Evolutionary conservation across 2,329 filamentous ascomycete genomes (phyloP), one percentile per base, ranked within the genome.

Genomic region (Coniella vitis): DNA sequence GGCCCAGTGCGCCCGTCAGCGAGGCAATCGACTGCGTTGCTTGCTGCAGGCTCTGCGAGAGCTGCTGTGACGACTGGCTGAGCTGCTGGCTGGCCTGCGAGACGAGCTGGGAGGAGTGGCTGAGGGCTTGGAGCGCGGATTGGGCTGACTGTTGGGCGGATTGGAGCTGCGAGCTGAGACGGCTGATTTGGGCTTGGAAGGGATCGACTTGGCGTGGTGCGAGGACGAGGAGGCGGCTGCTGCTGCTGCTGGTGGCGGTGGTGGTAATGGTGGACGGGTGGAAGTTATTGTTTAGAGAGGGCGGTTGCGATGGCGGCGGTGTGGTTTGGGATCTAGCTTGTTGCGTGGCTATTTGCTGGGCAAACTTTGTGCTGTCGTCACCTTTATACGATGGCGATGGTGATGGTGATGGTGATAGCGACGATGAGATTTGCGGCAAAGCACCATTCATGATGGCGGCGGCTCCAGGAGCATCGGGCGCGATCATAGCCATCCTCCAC

Each of bases 21-120:
- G 60, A 61, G 0, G 49, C 35, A 35, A 57, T 48, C 44, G 57
- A 48, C 39, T 62, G 57, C 45, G 55, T 53, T 14, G 57, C 57
- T 49, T 56, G 53, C 43, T 57, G 58, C 3, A 54, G 54, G 37
- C 56, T 56, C 16, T 57, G 55, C n/a, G 58, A 49, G 29, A 61
- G 56, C 53, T 61, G 58, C 29, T 59, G 59, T 19, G 56, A 56
- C 37, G 52, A 51, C 48, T 61, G 59, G 13, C 59, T 61, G 17
- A 66, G 55, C 45, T 65, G 62, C 42, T 65, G 63, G 34, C 59
- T 61, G 1, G 61, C 61, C 46, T 65, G 63, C 44, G 58, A 61
- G 47, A 64, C 60, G 1, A 51, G 52, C 9, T 61, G 62, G 25
- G 57, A 64, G 20, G 56, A 53, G 38, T 60, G 49, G 55, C 58